phyloP scores from a whole-genome alignment of 495 filamentous ascomycete species.

The Lasiosphaeriaceae sp. region DNA sequence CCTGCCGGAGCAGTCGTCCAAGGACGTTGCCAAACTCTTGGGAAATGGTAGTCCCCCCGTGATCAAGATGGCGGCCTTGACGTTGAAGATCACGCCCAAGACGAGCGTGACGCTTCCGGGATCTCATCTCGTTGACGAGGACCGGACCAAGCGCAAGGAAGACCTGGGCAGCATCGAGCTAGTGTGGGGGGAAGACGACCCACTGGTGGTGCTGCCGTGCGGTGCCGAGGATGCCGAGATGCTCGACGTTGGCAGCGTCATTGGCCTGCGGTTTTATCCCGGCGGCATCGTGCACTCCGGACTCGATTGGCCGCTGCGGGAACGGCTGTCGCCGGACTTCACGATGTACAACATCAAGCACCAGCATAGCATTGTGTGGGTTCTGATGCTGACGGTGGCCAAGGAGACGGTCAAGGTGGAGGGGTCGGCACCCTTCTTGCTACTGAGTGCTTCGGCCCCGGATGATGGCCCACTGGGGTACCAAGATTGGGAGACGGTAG shows the following conservation, averaged over 20 bases:
- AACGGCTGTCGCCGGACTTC: not conserved
- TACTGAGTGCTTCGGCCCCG: no score
- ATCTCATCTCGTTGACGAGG: not conserved
- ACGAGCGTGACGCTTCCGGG: not conserved
- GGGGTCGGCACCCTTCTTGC: no score
- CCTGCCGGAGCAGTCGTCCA: not conserved
- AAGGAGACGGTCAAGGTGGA: not conserved
- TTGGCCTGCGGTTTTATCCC: not conserved
- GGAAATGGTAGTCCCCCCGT: not conserved
- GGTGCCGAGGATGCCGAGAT: not conserved
- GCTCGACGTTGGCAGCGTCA: not conserved
- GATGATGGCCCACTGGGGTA: no score
- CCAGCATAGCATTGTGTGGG: not conserved
- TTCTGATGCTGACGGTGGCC: not conserved
- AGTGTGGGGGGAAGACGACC: not conserved
- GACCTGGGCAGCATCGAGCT: not conserved
- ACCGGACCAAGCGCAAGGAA: not conserved
- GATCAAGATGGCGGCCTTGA: not conserved
- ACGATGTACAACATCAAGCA: not conserved
- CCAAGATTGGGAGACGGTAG: no score
- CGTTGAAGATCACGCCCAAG: not conserved
- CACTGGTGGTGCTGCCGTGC: not conserved
- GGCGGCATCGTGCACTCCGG: not conserved
- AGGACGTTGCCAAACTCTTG: not conserved
- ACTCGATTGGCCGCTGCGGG: not conserved